A percentile compares a stretch with the other conserved stretches of the same genome.
Evolutionary conservation across 2,329 filamentous ascomycete genomes (phyloP).

Genomic region (Clonostachys rhizophaga): DNA sequence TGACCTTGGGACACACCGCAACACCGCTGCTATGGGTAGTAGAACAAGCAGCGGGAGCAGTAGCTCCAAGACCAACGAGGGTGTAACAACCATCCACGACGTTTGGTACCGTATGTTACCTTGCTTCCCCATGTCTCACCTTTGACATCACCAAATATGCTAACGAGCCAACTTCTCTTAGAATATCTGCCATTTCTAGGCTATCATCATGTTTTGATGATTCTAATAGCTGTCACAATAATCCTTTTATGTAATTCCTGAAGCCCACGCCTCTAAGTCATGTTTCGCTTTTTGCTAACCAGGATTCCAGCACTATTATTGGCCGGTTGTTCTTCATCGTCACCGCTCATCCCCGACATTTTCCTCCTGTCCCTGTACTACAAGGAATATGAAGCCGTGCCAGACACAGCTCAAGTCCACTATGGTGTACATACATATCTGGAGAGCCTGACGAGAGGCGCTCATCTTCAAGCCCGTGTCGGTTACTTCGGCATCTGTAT

Average conservation of each 20-base stretch:
- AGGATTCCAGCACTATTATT: constrained; percentile 69
- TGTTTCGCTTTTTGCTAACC: background rate
- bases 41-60: constrained; percentile 5
- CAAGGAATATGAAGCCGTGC: constrained; percentile 75
- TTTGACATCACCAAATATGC: too few species aligned
- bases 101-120: constrained; percentile 39
- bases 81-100: constrained; percentile 8
- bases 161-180: constrained; percentile 13
- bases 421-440: constrained; percentile 84
- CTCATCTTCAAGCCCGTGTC: constrained; percentile 82
- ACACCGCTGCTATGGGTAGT: constrained; percentile 4
- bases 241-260: constrained; percentile 83
- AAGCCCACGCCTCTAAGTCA: background rate
- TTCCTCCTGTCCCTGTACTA: constrained; percentile 99
- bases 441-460: constrained; percentile 81
- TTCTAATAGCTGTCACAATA: constrained; percentile 88
- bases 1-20: background rate
- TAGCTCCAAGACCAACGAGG: constrained; percentile 22
- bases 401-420: constrained; percentile 83
- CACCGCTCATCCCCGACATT: constrained; percentile 89
- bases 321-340: constrained; percentile 94
- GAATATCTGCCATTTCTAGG: constrained; percentile 66
- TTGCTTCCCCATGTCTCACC: background rate
- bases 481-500: constrained; percentile 98
- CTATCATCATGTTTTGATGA: constrained; percentile 90